These are phyloP conservation scores for Cornus suecica DNA, from an alignment of 148 eudicot genomes.

Conservation along the genomic window DNA sequence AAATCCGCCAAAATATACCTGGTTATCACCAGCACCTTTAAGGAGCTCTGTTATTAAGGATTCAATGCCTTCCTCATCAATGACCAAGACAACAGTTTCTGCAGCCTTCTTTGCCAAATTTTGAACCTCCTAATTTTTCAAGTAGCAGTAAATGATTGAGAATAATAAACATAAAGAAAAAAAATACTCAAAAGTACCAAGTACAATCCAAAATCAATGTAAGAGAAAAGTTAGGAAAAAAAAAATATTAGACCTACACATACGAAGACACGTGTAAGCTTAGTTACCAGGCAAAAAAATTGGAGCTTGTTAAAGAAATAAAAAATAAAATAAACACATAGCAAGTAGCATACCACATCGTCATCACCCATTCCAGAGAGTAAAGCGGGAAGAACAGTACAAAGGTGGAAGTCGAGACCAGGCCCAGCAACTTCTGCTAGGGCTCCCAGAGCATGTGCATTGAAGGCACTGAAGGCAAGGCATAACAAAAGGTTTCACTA, in stretches of 20 bases:
- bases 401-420: slow-evolving; percentile 80
- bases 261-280: not conserved
- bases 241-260: not conserved
- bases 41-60: slow-evolving; percentile 77
- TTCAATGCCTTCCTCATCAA: slow-evolving; percentile 95
- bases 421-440: slow-evolving; percentile 97
- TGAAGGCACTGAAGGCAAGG: slow-evolving; percentile 66
- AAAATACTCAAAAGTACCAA: too few relatives aligned
- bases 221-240: too few relatives aligned
- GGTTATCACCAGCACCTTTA: slow-evolving; percentile 74
- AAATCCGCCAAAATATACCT: slow-evolving; percentile 36
- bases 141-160: slow-evolving; percentile 7
- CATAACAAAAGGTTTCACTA: slow-evolving; percentile 10
- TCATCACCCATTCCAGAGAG: slow-evolving; percentile 79
- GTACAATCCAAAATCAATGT: too few relatives aligned
- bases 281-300: not conserved
- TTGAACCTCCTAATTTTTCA: slow-evolving; percentile 50
- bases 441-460: slow-evolving; percentile 99
- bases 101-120: slow-evolving; percentile 87
- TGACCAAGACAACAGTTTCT: slow-evolving; percentile 91
- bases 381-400: slow-evolving; percentile 79
- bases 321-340: not conserved
- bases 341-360: slow-evolving; percentile 51
- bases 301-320: not conserved
- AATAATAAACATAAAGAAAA: not conserved